These are phyloP conservation scores for Cadophora sp. DNA, from an alignment of 2,329 filamentous ascomycete species.

Conservation along the genomic window DNA sequence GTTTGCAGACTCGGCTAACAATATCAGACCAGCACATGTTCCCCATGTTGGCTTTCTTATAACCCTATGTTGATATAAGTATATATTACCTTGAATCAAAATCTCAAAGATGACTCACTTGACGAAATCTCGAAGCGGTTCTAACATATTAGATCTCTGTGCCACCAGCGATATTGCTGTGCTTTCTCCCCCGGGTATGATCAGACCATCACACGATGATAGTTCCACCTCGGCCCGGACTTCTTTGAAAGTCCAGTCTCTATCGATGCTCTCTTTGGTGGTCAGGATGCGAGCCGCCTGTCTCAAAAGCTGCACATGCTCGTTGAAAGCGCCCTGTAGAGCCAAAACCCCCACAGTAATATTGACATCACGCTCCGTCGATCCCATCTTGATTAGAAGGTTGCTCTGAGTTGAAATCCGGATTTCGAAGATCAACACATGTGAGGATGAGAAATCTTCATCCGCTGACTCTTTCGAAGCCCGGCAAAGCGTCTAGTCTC, in stretches of 20 bases:
- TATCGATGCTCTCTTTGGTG: conserved; percentile 28
- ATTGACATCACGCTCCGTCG: conserved; percentile 36
- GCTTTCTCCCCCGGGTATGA: conserved; percentile 94
- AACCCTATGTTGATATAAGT: conserved; percentile 56
- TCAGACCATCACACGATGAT: conserved; percentile 76
- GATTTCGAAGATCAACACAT: conserved; percentile 15
- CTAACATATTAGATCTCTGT: conserved; percentile 78
- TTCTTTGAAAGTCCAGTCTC: conserved; percentile 64
- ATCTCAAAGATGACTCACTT: conserved; percentile 64
- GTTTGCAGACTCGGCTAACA: conserved; percentile 87
- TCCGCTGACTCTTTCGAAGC: conserved; percentile 25
- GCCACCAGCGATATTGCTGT: conserved; percentile 93
- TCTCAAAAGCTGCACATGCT: conserved; percentile 81
- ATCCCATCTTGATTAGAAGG: conserved; percentile 31
- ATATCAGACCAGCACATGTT: conserved; percentile 92
- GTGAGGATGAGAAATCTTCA: conserved; percentile 22
- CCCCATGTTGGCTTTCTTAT: conserved; percentile 88
- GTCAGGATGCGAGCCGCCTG: conserved; percentile 65
- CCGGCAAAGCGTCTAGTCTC: background rate
- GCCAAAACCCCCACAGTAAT: conserved; percentile 69
- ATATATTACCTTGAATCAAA: conserved; percentile 16
- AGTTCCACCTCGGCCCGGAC: conserved; percentile 80
- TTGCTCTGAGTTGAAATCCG: background rate
- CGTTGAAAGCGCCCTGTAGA: conserved; percentile 90
- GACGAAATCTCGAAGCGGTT: conserved; percentile 87